Conservation (phyloP, 2,329 filamentous ascomycete genomes). For the Talaromyces atroroseus region DNA sequence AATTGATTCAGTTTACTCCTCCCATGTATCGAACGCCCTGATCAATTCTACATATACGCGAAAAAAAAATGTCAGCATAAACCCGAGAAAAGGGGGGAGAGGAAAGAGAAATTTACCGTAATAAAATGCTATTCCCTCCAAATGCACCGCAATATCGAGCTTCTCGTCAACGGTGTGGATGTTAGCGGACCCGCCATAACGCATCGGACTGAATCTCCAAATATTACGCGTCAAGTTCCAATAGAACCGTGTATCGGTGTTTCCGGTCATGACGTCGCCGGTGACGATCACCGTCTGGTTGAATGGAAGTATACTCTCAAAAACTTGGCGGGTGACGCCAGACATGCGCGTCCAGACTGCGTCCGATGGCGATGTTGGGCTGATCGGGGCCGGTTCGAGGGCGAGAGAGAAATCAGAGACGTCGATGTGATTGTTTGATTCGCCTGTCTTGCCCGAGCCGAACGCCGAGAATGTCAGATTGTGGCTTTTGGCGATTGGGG, state of each 20-base stretch:
- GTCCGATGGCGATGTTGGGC: slow-evolving; percentile 18
- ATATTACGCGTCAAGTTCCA: slow-evolving; percentile 50
- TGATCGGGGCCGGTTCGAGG: slow-evolving; percentile 29
- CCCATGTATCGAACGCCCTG: slow-evolving; percentile 10
- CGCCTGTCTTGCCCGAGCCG: not conserved
- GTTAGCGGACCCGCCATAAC: slow-evolving; percentile 39
- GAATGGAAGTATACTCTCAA: slow-evolving; percentile 21
- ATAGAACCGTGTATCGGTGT: slow-evolving; percentile 51
- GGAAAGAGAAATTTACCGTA: slow-evolving; percentile 31
- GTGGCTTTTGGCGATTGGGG: slow-evolving; percentile 42
- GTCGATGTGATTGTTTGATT: slow-evolving; percentile 24
- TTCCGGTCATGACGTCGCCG: slow-evolving; percentile 48
- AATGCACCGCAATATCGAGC: slow-evolving; percentile 38
- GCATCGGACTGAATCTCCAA: slow-evolving; percentile 47
- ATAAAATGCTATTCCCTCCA: slow-evolving; percentile 40
- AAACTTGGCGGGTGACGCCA: slow-evolving; percentile 36
- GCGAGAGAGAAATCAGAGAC: slow-evolving; percentile 26
- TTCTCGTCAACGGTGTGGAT: slow-evolving; percentile 50
- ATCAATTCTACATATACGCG: slow-evolving; percentile 10
- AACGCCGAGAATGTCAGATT: slow-evolving; percentile 44
- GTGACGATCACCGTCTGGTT: slow-evolving; percentile 34
- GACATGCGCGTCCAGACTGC: slow-evolving; percentile 33
- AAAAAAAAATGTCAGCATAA: not conserved
- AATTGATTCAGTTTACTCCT: slow-evolving; percentile 4
- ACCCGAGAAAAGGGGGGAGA: not conserved